Base-by-base conservation (phyloP, 352 stramenopile genomes). In the Globisporangium sylvaticum region DNA sequence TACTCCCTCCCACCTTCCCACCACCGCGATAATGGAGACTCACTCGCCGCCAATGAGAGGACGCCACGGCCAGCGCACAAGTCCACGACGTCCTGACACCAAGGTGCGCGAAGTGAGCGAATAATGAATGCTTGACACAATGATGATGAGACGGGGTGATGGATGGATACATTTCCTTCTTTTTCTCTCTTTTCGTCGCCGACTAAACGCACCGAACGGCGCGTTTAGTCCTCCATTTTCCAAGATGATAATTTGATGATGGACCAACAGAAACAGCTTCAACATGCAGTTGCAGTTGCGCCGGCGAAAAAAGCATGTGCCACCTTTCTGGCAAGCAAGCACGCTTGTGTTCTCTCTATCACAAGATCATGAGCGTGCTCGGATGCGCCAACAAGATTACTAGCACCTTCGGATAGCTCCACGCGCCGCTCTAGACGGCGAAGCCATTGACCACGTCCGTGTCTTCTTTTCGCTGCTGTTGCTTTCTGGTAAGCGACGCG, bases 221-320 rank as follows among this genome's bases (percentile, higher is more conserved):
- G 50, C 25, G 50, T 31, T 56, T 56, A 56, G 50, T 56, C 50
- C 39, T 20, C 1, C 15, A 1, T 42, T 12, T 44, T 44, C 39
- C 15, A 48, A 48, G 39, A 20, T 32, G 50, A 44, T 15, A 20
- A 44, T 20, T 34, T 20, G 37, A 44, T 15, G 12, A 44, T 44
- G 37, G 14, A 20, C 10, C 37, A 44, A 5, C 12, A 53, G 10
- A 42, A 42, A 20, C 24, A 56, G 22, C 50, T 56, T 32, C 50
- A 56, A 58, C 15, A 15, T 58, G 53, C 53, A 58, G 12, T 56
- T 56, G 52, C 25, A 27, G 25, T 58, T 58, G 29, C 14, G n/a
- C 3, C 9, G 6, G 48, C 8, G 6, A 44, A 44, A 37, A 44
- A n/a, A n/a, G n/a, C n/a, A n/a, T n/a, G n/a, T n/a, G n/a, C n/a